phyloP scores from a whole-genome alignment of 2,329 filamentous ascomycete species.

The Thielaviopsis musarum region DNA sequence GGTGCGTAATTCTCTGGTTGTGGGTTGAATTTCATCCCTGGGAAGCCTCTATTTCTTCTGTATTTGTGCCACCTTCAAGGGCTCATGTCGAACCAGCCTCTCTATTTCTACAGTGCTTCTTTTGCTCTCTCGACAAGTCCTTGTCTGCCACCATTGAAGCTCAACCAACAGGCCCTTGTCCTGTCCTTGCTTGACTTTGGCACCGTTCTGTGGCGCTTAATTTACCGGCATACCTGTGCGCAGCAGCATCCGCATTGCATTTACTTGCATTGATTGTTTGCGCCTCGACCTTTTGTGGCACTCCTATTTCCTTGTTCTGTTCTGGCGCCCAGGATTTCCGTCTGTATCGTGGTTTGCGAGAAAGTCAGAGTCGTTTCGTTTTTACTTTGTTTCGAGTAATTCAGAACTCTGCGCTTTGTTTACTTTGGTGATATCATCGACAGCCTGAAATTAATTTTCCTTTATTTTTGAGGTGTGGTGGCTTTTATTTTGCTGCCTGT shows the following conservation, averaged over 20 bases:
- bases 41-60: background rate
- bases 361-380: background rate
- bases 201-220: background rate
- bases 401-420: background rate
- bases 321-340: background rate
- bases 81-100: background rate
- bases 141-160: too few relatives aligned
- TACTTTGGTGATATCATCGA: background rate
- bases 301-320: background rate
- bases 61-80: background rate
- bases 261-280: background rate
- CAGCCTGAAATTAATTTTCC: background rate
- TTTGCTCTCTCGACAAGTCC: too few relatives aligned
- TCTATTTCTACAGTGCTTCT: background rate
- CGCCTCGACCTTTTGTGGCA: background rate
- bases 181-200: background rate
- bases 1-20: background rate
- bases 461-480: background rate
- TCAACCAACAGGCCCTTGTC: too few relatives aligned
- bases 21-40: background rate
- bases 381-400: background rate
- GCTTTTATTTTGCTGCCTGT: background rate
- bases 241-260: background rate
- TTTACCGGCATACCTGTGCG: background rate
- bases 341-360: background rate